Evolutionary conservation across 805 yeast species (phyloP), one percentile per base, ranked within the genome.

Genomic region (Yamadazyma philogaea): DNA sequence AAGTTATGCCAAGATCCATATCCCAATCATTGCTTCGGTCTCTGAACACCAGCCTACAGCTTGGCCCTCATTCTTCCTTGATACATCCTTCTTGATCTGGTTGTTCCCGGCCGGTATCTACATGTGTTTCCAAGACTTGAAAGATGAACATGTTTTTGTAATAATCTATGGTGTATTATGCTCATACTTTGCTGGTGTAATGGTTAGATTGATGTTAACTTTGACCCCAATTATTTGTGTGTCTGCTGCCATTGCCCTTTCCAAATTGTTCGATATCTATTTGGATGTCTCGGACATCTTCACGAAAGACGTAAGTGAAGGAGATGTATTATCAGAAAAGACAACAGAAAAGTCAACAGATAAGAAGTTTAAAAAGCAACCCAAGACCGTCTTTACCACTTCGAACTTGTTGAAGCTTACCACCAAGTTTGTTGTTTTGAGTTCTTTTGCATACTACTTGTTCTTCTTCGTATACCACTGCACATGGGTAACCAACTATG

Each of bases 41-140:
- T 87, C 96, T 11, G 99, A 93, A 71, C 99, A 93, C 73, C 99
- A 93, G 74, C 99, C 99, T 46, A 91, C 98, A n/a, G 96, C 99
- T 3, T 93, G 99, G 99, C 96, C 98, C 8, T 81, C 97, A 10
- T 95, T 93, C 64, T 93, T 88, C 78, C 87, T 91, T 61, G 99
- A 93, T 64, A 83, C 93, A 39, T 87, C 82, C 56, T 79, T 91
- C 74, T 74, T 93, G 66, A 87, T 91, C 56, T 95, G 99, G 99
- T 74, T 93, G 53, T 93, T 93, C 87, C 99, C 99, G 40, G 97
- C 90, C 5, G 99, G 99, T 50, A 84, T 95, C 38, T 93, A 86
- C 69, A 66, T 93, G 52, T 76, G 91, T 53, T 86, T 93, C 78
- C 86, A 86, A 64, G 96, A 93, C 46, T 74, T 93, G 59, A 77